Conservation (phyloP, 1,139 yeast genomes). For the Fermentozyma sake region DNA sequence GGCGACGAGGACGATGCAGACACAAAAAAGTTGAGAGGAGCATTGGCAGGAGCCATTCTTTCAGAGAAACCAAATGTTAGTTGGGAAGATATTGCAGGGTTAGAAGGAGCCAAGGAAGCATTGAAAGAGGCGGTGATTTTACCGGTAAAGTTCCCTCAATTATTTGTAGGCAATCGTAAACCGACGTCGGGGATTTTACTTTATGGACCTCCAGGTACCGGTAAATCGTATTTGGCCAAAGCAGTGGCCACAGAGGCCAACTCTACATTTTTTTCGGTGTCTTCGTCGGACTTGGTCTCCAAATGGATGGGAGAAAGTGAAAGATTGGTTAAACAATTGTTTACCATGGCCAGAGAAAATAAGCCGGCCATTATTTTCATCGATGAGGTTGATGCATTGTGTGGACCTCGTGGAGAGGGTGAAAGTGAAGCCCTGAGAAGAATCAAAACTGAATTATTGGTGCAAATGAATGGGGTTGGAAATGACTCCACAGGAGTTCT, state of each 20-base stretch:
- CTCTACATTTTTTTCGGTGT: slow-evolving; percentile 91
- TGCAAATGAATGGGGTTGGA: slow-evolving; percentile 99
- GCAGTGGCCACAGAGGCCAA: slow-evolving; percentile 99
- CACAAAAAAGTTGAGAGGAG: slow-evolving; percentile 83
- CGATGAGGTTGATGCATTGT: slow-evolving; percentile 96
- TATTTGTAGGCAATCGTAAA: slow-evolving; percentile 89
- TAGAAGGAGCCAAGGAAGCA: slow-evolving; percentile 93
- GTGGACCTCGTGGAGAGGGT: slow-evolving; percentile 98
- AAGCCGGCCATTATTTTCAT: slow-evolving; percentile 94
- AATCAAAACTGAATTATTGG: slow-evolving; percentile 91
- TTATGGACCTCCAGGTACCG: slow-evolving; percentile 99
- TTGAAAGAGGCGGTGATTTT: slow-evolving; percentile 94
- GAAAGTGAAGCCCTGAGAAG: slow-evolving; percentile 96
- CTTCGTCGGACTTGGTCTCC: slow-evolving; percentile 90
- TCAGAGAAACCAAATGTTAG: slow-evolving; percentile 89
- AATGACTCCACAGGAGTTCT: slow-evolving; percentile 90
- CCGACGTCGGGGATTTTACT: slow-evolving; percentile 89
- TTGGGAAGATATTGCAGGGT: slow-evolving; percentile 96
- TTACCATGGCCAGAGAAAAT: slow-evolving; percentile 93
- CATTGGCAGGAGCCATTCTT: slow-evolving; percentile 86
- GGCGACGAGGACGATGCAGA: slow-evolving; percentile 74
- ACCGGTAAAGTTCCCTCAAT: slow-evolving; percentile 91
- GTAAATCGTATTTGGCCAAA: slow-evolving; percentile 93
- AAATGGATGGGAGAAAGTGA: slow-evolving; percentile 99
- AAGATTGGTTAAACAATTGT: slow-evolving; percentile 88